These are phyloP conservation scores for Diaporthe humulicola DNA, from an alignment of 2,329 filamentous ascomycete species.

Conservation along the genomic window DNA sequence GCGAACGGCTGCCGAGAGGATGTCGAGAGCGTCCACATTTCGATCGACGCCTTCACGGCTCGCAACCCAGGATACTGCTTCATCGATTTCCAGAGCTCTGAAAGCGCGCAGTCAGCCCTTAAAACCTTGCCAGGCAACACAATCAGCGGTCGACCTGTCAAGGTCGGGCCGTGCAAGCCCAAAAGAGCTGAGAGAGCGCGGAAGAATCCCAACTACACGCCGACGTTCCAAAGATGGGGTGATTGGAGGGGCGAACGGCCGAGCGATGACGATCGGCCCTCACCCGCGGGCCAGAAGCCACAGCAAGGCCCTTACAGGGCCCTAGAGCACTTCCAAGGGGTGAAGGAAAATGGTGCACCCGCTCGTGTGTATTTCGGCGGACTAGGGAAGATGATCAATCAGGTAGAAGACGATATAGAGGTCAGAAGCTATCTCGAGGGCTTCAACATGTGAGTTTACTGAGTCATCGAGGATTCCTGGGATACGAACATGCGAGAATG, in stretches of 20 bases:
- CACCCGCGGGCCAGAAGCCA: conserved; percentile 14
- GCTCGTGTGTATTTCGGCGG: conserved; percentile 65
- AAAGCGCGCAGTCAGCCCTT: conserved; percentile 70
- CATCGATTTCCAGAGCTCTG: conserved; percentile 61
- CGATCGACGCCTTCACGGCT: conserved; percentile 75
- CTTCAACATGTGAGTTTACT: conserved; percentile 56
- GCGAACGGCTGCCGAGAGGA: conserved; percentile 51
- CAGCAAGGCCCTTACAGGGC: conserved; percentile 47
- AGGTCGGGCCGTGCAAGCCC: conserved; percentile 75
- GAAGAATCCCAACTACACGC: conserved; percentile 40
- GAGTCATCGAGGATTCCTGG: neutral
- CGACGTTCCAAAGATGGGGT: conserved; percentile 57
- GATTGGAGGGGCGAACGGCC: conserved; percentile 52
- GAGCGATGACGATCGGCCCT: neutral
- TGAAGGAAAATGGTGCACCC: conserved; percentile 48
- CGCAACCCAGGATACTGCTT: conserved; percentile 77
- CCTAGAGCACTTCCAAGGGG: conserved; percentile 50
- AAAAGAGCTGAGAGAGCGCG: conserved; percentile 50
- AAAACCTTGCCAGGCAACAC: conserved; percentile 65
- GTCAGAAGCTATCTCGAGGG: conserved; percentile 61
- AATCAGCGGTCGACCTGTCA: conserved; percentile 71
- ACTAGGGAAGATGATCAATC: conserved; percentile 61
- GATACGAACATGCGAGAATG: neutral
- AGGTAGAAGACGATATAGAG: conserved; percentile 60
- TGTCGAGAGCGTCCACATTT: conserved; percentile 73